A percentile compares a stretch with the other conserved stretches of the same genome.
Conservation (phyloP, 352 stramenopile genomes). For the Globisporangium alternatum region DNA sequence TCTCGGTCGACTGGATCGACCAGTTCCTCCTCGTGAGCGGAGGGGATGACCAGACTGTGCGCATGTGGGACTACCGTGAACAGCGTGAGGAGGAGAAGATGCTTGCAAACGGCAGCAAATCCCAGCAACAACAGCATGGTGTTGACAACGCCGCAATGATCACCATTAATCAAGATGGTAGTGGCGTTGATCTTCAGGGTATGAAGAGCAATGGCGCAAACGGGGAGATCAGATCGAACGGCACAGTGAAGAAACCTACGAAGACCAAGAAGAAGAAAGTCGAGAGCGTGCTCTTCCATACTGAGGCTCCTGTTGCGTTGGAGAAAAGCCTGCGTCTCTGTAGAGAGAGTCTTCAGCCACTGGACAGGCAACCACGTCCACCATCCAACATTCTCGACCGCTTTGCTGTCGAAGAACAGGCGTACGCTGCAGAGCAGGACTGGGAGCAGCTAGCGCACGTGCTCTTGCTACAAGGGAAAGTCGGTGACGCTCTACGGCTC, state of each 20-base stretch:
- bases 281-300: slow-evolving; percentile 25
- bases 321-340: slow-evolving; percentile 24
- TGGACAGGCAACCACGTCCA: not conserved
- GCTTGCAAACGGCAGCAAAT: not conserved
- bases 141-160: not conserved
- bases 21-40: slow-evolving; percentile 44
- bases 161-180: not conserved
- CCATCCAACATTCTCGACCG: not conserved
- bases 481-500: slow-evolving; percentile 55
- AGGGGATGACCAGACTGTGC: slow-evolving; percentile 68
- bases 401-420: slow-evolving; percentile 21
- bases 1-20: slow-evolving; percentile 56
- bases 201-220: not conserved
- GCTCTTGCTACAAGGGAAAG: slow-evolving; percentile 45
- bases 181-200: not conserved
- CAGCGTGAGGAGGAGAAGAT: slow-evolving; percentile 13
- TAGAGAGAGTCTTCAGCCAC: not conserved
- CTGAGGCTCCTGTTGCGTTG: slow-evolving; percentile 14
- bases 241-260: slow-evolving; percentile 21
- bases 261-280: slow-evolving; percentile 25
- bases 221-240: not conserved
- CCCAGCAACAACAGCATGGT: not conserved
- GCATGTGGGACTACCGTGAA: slow-evolving; percentile 50
- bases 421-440: slow-evolving; percentile 30
- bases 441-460: slow-evolving; percentile 55